Conservation (phyloP, 2,329 filamentous ascomycete genomes). For the Proliferodiscus dingleyae region DNA sequence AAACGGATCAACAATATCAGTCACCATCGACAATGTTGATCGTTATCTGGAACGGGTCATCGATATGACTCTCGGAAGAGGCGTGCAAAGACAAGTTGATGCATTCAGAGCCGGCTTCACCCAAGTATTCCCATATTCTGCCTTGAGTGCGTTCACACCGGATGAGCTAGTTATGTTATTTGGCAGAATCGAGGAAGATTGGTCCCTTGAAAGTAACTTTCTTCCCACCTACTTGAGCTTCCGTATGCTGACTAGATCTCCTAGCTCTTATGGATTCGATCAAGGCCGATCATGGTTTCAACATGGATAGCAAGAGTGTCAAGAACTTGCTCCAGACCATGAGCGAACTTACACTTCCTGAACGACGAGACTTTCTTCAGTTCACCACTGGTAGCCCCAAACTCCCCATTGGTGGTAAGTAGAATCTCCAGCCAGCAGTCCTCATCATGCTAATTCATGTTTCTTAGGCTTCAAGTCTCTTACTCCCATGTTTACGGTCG, state of each 20-base stretch:
- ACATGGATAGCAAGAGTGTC: slow-evolving; percentile 95
- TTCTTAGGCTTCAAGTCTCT: slow-evolving; percentile 87
- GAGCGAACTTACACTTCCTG: slow-evolving; percentile 71
- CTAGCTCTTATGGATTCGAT: slow-evolving; percentile 93
- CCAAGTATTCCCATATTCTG: slow-evolving; percentile 91
- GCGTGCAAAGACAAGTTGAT: slow-evolving; percentile 83
- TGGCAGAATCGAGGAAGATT: slow-evolving; percentile 89
- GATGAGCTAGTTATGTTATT: slow-evolving; percentile 94
- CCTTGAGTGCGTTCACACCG: slow-evolving; percentile 88
- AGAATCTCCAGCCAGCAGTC: slow-evolving; percentile 1
- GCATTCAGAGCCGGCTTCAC: slow-evolving; percentile 90
- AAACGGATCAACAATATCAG: slow-evolving; percentile 66
- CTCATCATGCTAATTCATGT: slow-evolving; percentile 31
- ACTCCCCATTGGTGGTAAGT: slow-evolving; percentile 91
- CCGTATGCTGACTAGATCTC: slow-evolving; percentile 14
- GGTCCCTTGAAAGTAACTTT: slow-evolving; percentile 88
- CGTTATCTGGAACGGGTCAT: slow-evolving; percentile 84
- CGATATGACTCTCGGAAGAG: slow-evolving; percentile 83
- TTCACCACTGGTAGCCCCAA: slow-evolving; percentile 98
- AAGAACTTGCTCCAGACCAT: slow-evolving; percentile 90
- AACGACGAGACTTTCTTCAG: slow-evolving; percentile 90
- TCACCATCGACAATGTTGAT: slow-evolving; percentile 90
- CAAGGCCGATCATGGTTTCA: slow-evolving; percentile 97
- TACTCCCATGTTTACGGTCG: slow-evolving; percentile 97
- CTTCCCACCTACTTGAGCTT: neutral